phyloP scores from a whole-genome alignment of 2,329 filamentous ascomycete genomes.

The Aspergillus quadricinctus region DNA sequence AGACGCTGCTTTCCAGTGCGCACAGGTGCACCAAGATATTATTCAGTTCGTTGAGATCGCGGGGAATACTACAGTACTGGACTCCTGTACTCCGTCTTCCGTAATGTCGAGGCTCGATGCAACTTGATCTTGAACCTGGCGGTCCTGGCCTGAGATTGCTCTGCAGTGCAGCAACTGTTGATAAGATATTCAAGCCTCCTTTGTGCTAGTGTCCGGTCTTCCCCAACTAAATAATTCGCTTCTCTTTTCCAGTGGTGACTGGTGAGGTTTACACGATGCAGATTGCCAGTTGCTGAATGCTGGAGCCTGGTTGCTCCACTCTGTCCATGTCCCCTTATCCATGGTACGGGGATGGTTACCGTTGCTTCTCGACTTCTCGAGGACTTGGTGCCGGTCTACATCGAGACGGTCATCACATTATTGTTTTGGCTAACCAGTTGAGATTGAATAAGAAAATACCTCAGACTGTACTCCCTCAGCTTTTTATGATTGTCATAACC shows the following conservation, averaged over 20 bases:
- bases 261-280: background rate
- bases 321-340: constrained; percentile 7
- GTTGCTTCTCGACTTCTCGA: background rate
- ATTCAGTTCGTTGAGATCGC: background rate
- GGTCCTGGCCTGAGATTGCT: background rate
- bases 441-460: background rate
- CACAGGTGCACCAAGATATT: background rate
- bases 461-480: background rate
- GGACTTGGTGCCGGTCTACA: background rate
- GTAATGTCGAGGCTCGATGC: background rate
- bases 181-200: constrained; percentile 6
- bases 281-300: background rate
- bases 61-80: background rate
- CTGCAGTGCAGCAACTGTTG: background rate
- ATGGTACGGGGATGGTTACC: constrained; percentile 7
- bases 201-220: background rate
- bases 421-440: background rate
- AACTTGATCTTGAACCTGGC: background rate
- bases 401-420: background rate
- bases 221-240: constrained; percentile 4
- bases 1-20: background rate
- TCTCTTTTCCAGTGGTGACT: background rate
- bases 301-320: constrained; percentile 6
- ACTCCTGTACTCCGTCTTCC: background rate
- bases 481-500: background rate